Evolutionary conservation across 306 rosid species (phyloP).

Genomic region (Lathyrus tuberosus): DNA sequence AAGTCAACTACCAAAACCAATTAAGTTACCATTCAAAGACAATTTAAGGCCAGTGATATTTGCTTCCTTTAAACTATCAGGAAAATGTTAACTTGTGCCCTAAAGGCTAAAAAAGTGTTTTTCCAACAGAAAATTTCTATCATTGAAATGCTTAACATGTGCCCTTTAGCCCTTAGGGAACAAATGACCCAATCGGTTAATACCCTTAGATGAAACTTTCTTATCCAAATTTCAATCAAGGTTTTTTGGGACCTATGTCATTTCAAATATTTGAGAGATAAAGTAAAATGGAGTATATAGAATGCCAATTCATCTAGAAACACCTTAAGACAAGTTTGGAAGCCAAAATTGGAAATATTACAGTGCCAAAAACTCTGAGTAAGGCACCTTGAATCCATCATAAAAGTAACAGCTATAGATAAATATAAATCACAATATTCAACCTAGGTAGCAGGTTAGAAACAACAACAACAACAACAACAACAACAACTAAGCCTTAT

Average conservation of each 20-base stretch:
- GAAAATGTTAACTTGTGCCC: too few species aligned
- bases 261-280: constrained; percentile 1
- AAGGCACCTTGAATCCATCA: constrained; percentile 1
- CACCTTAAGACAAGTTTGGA: neutral
- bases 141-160: too few species aligned
- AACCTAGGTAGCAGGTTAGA: neutral
- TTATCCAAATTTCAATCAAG: neutral
- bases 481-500: too few species aligned
- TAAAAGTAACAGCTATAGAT: neutral
- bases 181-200: too few species aligned
- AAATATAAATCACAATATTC: neutral
- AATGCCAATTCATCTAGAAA: neutral
- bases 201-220: neutral
- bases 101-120: too few species aligned
- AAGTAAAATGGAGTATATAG: neutral
- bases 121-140: too few species aligned
- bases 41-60: constrained; percentile 11
- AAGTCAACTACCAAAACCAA: neutral
- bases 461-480: too few species aligned
- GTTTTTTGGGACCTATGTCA: neutral
- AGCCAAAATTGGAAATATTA: constrained; percentile 3
- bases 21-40: constrained; percentile 9
- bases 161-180: too few species aligned
- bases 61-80: neutral
- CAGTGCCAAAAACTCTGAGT: neutral